Base-by-base conservation (phyloP, 805 yeast genomes). In the Teunomyces gatunensis region DNA sequence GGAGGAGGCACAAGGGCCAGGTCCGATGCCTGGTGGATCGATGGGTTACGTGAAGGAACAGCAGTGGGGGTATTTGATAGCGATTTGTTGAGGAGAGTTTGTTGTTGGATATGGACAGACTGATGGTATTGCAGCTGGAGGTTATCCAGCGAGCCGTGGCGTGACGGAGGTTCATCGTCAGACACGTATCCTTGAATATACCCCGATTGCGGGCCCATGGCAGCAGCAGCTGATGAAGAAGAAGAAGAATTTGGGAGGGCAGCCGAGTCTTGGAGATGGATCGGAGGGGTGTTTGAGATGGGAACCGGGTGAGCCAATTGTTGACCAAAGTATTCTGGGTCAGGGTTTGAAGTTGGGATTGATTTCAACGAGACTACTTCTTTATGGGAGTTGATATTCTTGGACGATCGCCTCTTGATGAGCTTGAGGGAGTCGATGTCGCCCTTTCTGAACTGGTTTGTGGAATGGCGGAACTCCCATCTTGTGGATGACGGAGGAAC, bases 401-500 rank as follows among this genome's bases (percentile, higher is more conserved):
- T 70, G 39, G 67, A 65, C 34, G 94, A 80, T 41, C 97, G 71
- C 51, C 98, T 75, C 64, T 89, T 91, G 61, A 91, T 92, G 12
- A 78, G 73, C 46, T 87, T 79, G 51, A 91, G 68, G 9, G 85
- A 74, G 39, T 84, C 94, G 12, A 81, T 66, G 62, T 90, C 94
- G 36, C 96, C 97, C 45, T 89, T 84, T 54, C 81, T 78, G 68
- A 91, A 91, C 50, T 78, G 77, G 30, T 86, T 88, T 3, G 88
- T 83, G 23, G 87, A 80, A 63, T 91, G 98, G 48, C 84, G 83
- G 67, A 91, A 91, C 69, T 92, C 97, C 98, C 98, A 91, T 41
- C 56, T 55, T 46, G 55, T 52, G 43, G 55, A 44, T 25, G 55
- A 50, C 32, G 60, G 39, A 65, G 47, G 58, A 55, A 37, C 57